Evolutionary conservation across 148 eudicot species (phyloP), one percentile per base, ranked within the genome.

Genomic region (Chenopodium suecicum): DNA sequence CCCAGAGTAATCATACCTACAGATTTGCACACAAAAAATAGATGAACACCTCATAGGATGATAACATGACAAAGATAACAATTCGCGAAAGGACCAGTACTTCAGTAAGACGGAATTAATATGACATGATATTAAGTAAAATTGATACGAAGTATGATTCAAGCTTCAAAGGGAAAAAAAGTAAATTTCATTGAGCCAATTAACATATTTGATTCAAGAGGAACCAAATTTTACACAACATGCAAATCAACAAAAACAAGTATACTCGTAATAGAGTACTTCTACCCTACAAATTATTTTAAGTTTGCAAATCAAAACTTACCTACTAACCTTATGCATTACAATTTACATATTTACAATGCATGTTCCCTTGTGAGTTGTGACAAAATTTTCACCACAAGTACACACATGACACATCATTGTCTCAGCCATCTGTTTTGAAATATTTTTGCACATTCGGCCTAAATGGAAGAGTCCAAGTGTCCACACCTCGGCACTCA

Each of bases 1-100:
- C 75, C 99, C 99, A 58, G 99, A 92, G 85, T 97, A 97, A 83
- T 97, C 99, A 85, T 92, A 97, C 83, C 99, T 97, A 89, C 94
- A 88, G n/a, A 79, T 82, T 73, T 16, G 75, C 73, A 66, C 23
- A 81, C 23, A 78, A 34, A 46, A 41, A 73, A 76, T 23, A 9
- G 31, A 70, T 80, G 13, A 84, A 73, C 70, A 76, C 22, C 71
- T 5, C 8, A 65, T n/a, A 72, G 44, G 7, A 27, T 10, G 27
- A 9, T 11, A 6, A 50, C 41, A n/a, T 14, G 12, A 37, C 9
- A 9, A 37, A 66, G 56, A 81, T 29, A 44, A 77, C 31, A 11
- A 48, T 23, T 64, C 80, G 47, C 44, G 31, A 71, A 41, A 27
- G 44, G 73, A 56, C 17, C 27, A 62, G 20, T 48, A 56, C 44